Base-by-base conservation (phyloP, 768 basidiomycete genomes). In the Boletales sp. region DNA sequence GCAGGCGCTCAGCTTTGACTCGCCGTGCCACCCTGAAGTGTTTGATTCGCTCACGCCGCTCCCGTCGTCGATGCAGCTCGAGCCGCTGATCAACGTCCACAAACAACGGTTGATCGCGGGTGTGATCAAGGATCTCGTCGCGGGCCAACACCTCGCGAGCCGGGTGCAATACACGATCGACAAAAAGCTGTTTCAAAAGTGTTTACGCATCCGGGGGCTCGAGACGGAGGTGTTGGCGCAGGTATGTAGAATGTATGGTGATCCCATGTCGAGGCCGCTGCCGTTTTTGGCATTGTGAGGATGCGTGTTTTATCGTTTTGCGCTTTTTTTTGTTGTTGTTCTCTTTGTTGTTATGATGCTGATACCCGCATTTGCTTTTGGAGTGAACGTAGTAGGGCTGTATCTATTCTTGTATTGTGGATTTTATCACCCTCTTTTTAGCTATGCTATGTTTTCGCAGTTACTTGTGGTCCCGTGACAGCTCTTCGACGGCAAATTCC, bases 81-180 rank as follows among this genome's bases (percentile, higher is more conserved):
- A 92, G 59, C 89, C 90, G 4, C 68, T 93, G 50, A 89, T 93
- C 70, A 93, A 91, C 62, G 85, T 93, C 7, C 88, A 92, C 68
- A 92, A 93, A 68, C 90, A 93, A 63, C 81, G 90, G 33, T 70
- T 85, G 57, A 87, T 90, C 46, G 88, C 90, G 10, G 79, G 78
- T 14, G 84, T 89, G 37, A 87, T 92, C 71, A 90, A 90, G 65
- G 77, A 80, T 8, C 70, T 92, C 48, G 87, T 92, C 8, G 82
- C 85, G 10, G 87, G 88, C 2, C 90, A 92, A 62, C 90, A 92
- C 59, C 78, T 90, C 10, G 87, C 90, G 2, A 82, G 84, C 50
- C 79, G 80, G 25, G 75, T 90, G 28, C 80, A 87, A 35, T 85
- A 80, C 55, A 75, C 79, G 28, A 70, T 84, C 33, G 88, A 92